Percentiles rank a stretch among this genome's conserved stretches.
These are phyloP conservation scores for Trypanosoma scelopori DNA, from an alignment of 208 protist species.

Conservation along the genomic window DNA sequence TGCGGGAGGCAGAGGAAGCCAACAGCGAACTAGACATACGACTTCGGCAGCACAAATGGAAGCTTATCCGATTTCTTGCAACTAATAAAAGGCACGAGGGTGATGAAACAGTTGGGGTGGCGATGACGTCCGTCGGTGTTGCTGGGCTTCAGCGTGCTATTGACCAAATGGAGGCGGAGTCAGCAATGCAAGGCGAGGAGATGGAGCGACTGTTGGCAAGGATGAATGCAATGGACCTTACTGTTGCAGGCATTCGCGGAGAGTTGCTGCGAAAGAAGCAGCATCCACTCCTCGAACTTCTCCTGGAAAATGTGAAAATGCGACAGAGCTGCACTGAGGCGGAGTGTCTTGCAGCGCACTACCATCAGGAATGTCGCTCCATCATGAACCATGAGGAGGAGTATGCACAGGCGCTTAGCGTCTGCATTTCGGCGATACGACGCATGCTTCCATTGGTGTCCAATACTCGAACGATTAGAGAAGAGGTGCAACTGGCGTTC, in stretches of 20 bases:
- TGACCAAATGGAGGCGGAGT: slow-evolving; percentile 42
- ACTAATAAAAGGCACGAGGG: slow-evolving; percentile 21
- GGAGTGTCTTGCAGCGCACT: slow-evolving; percentile 79
- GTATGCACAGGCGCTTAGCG: slow-evolving; percentile 62
- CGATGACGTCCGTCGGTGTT: slow-evolving; percentile 49
- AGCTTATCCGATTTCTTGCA: slow-evolving; percentile 66
- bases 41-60: slow-evolving; percentile 73
- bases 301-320: slow-evolving; percentile 72
- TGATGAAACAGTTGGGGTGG: not conserved
- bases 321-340: slow-evolving; percentile 78
- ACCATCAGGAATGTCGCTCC: slow-evolving; percentile 69
- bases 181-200: slow-evolving; percentile 33
- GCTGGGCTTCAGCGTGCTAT: slow-evolving; percentile 62
- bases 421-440: slow-evolving; percentile 49
- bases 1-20: slow-evolving; percentile 69
- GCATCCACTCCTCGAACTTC: slow-evolving; percentile 58
- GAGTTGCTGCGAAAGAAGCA: slow-evolving; percentile 62
- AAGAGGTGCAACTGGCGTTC: slow-evolving; percentile 46
- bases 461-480: slow-evolving; percentile 11
- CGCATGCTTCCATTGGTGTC: slow-evolving; percentile 36
- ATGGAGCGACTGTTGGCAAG: slow-evolving; percentile 36
- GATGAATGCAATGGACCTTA: slow-evolving; percentile 54
- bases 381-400: slow-evolving; percentile 54
- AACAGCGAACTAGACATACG: slow-evolving; percentile 54
- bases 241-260: slow-evolving; percentile 42